Evolutionary conservation across 306 rosid species (phyloP).

Genomic region (Chamaecrista fasciculata): DNA sequence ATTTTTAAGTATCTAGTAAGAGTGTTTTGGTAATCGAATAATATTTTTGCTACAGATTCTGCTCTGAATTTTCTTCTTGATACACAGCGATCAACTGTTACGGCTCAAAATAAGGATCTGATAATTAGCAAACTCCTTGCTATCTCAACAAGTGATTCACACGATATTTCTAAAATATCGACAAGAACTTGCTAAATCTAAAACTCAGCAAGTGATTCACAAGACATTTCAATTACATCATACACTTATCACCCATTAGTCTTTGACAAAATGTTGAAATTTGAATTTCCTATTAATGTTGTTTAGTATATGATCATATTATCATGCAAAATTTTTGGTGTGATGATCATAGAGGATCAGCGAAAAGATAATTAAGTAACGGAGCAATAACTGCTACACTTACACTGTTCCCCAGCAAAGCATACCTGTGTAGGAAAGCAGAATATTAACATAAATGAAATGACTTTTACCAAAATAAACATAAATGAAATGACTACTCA

Average conservation of each 20-base stretch:
- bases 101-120: conserved; percentile 6
- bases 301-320: conserved; percentile 2
- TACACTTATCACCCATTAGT: not conserved
- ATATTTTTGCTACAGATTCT: no score
- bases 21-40: no score
- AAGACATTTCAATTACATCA: conserved; percentile 12
- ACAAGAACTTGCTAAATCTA: not conserved
- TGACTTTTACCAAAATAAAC: no score
- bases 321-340: conserved; percentile 6
- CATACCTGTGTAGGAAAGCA: conserved; percentile 57
- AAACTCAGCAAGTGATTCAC: no score
- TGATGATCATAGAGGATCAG: conserved; percentile 38
- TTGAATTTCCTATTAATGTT: no score
- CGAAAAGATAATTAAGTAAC: conserved; percentile 65
- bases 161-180: conserved; percentile 4
- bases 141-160: not conserved
- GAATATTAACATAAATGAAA: not conserved
- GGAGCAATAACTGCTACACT: conserved; percentile 87
- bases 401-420: conserved; percentile 84
- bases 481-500: not conserved
- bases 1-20: no score
- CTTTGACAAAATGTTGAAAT: no score
- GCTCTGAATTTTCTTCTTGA: no score
- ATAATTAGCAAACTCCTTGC: not conserved
- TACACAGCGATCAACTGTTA: no score